These are phyloP conservation scores for Rhizophlyctis rosea DNA, from an alignment of 192 early-diverging fungal genomes.

Conservation along the genomic window DNA sequence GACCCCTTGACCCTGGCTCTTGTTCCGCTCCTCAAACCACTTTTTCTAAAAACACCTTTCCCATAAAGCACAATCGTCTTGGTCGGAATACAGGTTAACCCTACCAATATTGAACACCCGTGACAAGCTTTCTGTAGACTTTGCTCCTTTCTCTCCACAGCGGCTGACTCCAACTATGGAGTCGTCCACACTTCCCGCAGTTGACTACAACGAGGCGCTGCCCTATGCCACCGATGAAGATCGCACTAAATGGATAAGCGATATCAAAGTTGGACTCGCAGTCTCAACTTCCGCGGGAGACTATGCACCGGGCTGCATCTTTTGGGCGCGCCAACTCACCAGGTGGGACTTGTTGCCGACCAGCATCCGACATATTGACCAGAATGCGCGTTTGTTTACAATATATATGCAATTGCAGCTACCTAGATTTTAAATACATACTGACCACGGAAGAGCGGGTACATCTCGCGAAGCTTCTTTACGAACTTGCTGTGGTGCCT, in stretches of 20 bases:
- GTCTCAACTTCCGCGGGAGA: slow-evolving; percentile 50
- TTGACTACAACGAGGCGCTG: slow-evolving; percentile 4
- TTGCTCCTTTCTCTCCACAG: too few species aligned
- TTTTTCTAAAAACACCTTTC: too few species aligned
- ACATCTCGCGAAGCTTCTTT: slow-evolving; percentile 56
- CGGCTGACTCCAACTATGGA: too few species aligned
- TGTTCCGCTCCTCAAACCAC: too few species aligned
- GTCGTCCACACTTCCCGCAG: too few species aligned
- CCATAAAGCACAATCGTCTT: too few species aligned
- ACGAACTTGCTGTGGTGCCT: slow-evolving; percentile 60
- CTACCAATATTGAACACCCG: too few species aligned
- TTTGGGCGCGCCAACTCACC: slow-evolving; percentile 58
- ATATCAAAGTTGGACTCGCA: slow-evolving; percentile 46
- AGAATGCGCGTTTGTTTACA: slow-evolving; percentile 1
- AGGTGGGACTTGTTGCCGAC: slow-evolving; percentile 37
- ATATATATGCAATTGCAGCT: slow-evolving; percentile 35
- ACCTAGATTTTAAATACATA: slow-evolving; percentile 62
- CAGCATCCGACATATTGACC: neutral
- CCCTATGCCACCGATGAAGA: slow-evolving; percentile 19
- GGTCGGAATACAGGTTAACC: too few species aligned
- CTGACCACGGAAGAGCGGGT: slow-evolving; percentile 55
- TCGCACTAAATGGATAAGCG: slow-evolving; percentile 31
- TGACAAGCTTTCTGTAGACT: too few species aligned
- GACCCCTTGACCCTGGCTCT: too few species aligned
- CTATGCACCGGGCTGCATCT: slow-evolving; percentile 48